Evolutionary conservation across 2,329 filamentous ascomycete species (phyloP), one percentile per base, ranked within the genome.

Genomic region (Massarina eburnea): DNA sequence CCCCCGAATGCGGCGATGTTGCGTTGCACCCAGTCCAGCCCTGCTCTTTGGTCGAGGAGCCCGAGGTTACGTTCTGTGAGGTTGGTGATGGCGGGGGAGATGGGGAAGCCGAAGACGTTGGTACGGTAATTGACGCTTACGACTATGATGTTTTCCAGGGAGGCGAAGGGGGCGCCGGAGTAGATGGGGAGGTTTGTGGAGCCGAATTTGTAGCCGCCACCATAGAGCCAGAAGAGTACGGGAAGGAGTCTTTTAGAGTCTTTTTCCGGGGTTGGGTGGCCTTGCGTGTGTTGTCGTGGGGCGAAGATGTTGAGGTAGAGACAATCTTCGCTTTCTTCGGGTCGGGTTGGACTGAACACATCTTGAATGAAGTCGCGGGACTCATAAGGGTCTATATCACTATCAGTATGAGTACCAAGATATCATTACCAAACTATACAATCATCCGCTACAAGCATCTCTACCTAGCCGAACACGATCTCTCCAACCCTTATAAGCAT

Each of bases 21-120:
- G 22, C 73, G 70, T 39, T 72, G 67, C 3, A 76, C 78, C 79
- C 79, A 81, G 52, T 80, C 75, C 2, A 81, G 61, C 1, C 76
- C 79, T 3, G 73, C 52, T 17, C 78, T 66, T 48, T 80, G 78
- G 45, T 81, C 79, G 68, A 76, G 78, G 52, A 80, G 76, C 1
- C 77, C 79, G 27, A 75, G 67, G 44, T 81, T 81, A 1, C 49
- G 44, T 9, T 57, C 53, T 2, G 45, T 49, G 15, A 58, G 46
- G n/a, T 39, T 50, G 9, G 48, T 45, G 17, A 54, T 52, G 20
- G 43, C 49, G 5, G 51, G 54, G 29, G 49, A 42, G 36, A 20
- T 49, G 8, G 49, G 59, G 43, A 54, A 58, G 20, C 60, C 60
- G 32, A 54, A 63, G 10, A 54, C 54, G 18, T 63, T 59, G 0